Evolutionary conservation across 495 filamentous ascomycete genomes (phyloP), one percentile per base, ranked within the genome.

Genomic region (Cercophora newfieldiana): DNA sequence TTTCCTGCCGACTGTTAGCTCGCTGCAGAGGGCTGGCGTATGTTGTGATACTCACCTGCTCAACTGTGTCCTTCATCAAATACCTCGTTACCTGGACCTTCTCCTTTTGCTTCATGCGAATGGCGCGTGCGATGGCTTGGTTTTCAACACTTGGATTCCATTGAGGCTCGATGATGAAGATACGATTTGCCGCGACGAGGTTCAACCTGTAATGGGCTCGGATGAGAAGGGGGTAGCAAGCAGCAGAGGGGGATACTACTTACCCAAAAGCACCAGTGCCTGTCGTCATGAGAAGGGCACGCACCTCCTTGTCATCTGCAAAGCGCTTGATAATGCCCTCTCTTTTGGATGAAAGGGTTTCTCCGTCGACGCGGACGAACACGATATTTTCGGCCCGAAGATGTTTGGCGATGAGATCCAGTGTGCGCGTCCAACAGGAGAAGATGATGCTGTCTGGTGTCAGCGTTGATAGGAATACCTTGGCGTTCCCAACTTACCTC

Each of bases 141-240:
- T 77, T 75, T 65, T 87, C 84, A 1, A 86, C 76, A 59, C 75
- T 78, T 0, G 84, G 84, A 54, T 87, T 86, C 84, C 83, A 83
- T 64, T 86, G 81, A 7, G 80, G 83, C 57, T 87, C 83, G 7
- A 86, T 67, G 22, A 86, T 74, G 64, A 79, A 77, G 8, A 87
- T 77, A 16, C 72, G 76, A 50, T 76, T 81, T 0, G 83, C 83
- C 0, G 76, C 68, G 1, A 81, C 78, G 29, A 87, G 76, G 59
- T 83, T 85, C 1, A 86, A 59, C 12, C 83, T 85, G 47, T 31
- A 6, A 10, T 3, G 4, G 48, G 58, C 22, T 22, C 48, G 37
- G 7, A 48, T 21, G 7, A 5, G 58, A 14, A 3, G 55, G 22
- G 26, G 30, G 30, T 37, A 5, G 2, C 5, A 7, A 26, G 5